Base-by-base conservation (phyloP, 495 filamentous ascomycete genomes). In the Trichocladium uniseriatum region DNA sequence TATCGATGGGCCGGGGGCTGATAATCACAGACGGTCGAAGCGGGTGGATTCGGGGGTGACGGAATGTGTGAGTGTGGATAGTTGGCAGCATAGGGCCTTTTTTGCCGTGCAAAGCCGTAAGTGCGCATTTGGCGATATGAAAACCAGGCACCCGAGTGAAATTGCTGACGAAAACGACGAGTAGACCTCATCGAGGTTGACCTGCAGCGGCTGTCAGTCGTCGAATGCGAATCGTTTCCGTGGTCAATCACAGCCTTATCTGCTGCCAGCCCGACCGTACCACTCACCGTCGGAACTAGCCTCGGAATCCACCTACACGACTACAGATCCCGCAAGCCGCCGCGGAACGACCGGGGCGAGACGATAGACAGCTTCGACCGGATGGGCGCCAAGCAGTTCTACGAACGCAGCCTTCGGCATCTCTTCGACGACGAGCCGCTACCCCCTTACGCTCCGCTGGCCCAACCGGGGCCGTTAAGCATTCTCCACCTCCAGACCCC, bases 171-270 rank as follows among this genome's bases (percentile, higher is more conserved):
- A 46, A 20, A 27, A n/a, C n/a, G 18, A 14, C 24, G 9, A 9
- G 11, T 13, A 79, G 76, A 71, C 31, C 76, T 95, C 29, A 83
- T 89, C 38, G 86, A 92, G 58, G 76, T 95, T 15, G 89, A 95
- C 60, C 68, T 96, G n/a, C 72, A 79, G 45, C 89, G 87, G 0
- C 67, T 95, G 6, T 76, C 78, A 32, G 74, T 88, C 20, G 66
- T 90, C 10, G 81, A 80, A 7, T 79, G 79, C 45, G 79, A 87
- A 48, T 76, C 78, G 28, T 95, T 87, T 57, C 84, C 88, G 0
- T 94, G 83, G 73, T 79, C 85, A 15, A 89, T 96, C 38, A 86
- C 83, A 43, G 82, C 87, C 2, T 67, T 97, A 32, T 95, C 91
- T 0, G 78, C 87, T 48, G 82, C 87, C 27, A 79, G 77, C 15